These are phyloP conservation scores for Pseudopyrenochaeta lycopersici DNA, from an alignment of 2,329 filamentous ascomycete genomes.

Conservation along the genomic window DNA sequence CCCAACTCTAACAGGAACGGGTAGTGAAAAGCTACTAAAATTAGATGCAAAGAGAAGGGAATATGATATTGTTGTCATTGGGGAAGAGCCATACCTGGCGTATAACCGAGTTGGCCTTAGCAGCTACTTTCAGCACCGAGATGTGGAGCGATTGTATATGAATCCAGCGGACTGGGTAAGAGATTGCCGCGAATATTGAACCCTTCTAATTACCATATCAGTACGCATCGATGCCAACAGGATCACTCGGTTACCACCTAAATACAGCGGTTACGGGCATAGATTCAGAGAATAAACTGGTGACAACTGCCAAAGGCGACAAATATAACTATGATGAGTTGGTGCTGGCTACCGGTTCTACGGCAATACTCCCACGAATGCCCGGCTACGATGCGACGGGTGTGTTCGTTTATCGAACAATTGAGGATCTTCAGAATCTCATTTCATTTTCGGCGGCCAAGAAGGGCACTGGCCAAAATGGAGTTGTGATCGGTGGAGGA, in stretches of 20 bases:
- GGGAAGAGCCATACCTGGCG: conserved; percentile 85
- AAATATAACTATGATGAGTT: conserved; percentile 79
- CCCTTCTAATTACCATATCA: conserved; percentile 38
- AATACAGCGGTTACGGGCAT: conserved; percentile 77
- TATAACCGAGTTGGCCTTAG: conserved; percentile 93
- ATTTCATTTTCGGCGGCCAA: conserved; percentile 75
- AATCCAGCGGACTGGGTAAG: conserved; percentile 83
- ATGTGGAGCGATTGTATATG: conserved; percentile 84
- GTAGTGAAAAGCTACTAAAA: conserved; percentile 87
- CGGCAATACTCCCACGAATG: conserved; percentile 77
- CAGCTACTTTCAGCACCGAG: conserved; percentile 85
- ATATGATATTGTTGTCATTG: conserved; percentile 84
- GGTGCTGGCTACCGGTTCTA: conserved; percentile 85
- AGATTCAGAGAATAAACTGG: conserved; percentile 68
- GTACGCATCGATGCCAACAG: conserved; percentile 73
- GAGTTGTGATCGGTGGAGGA: conserved; percentile 83
- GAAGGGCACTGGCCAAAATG: conserved; percentile 67
- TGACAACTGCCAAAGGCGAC: conserved; percentile 75
- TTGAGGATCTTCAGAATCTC: conserved; percentile 79
- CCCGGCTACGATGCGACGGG: conserved; percentile 82
- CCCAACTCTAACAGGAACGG: too few species aligned
- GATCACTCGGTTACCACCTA: conserved; percentile 76
- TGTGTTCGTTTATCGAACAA: conserved; percentile 89
- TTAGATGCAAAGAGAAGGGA: conserved; percentile 78
- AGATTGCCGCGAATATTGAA: not conserved